Evolutionary conservation across 345 rosid genomes (phyloP).

Genomic region (Punica granatum): DNA sequence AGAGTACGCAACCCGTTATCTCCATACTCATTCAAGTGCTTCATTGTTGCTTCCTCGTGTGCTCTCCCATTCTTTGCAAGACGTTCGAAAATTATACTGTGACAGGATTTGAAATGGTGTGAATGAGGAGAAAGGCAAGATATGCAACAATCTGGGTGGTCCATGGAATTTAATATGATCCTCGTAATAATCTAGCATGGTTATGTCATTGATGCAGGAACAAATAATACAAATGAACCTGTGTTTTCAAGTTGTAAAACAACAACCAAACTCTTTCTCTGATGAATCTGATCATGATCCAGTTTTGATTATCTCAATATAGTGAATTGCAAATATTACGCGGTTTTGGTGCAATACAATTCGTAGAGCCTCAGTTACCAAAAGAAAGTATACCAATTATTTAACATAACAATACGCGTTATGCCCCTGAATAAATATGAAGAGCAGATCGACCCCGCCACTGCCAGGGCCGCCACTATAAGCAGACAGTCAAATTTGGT

Average conservation of each 20-base stretch:
- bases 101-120: not conserved
- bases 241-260: not conserved
- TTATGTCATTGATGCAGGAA: not conserved
- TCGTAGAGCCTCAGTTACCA: too few species aligned
- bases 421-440: too few species aligned
- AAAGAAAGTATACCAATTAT: too few species aligned
- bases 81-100: constrained; percentile 66
- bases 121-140: not conserved
- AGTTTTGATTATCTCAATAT: not conserved
- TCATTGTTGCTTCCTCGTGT: constrained; percentile 35
- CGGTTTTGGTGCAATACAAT: too few species aligned
- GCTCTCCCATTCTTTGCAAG: constrained; percentile 53
- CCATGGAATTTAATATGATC: not conserved
- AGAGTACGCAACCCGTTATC: constrained; percentile 76
- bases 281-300: too few species aligned
- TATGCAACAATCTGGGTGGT: not conserved
- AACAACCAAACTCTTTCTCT: too few species aligned
- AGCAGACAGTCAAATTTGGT: too few species aligned
- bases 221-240: not conserved
- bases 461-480: too few species aligned
- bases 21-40: constrained; percentile 51
- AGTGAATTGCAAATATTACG: not conserved
- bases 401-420: too few species aligned
- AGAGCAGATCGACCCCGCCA: too few species aligned
- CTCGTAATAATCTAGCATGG: not conserved